phyloP scores from a whole-genome alignment of 2,329 filamentous ascomycete species.

The Aspergillus sp. region DNA sequence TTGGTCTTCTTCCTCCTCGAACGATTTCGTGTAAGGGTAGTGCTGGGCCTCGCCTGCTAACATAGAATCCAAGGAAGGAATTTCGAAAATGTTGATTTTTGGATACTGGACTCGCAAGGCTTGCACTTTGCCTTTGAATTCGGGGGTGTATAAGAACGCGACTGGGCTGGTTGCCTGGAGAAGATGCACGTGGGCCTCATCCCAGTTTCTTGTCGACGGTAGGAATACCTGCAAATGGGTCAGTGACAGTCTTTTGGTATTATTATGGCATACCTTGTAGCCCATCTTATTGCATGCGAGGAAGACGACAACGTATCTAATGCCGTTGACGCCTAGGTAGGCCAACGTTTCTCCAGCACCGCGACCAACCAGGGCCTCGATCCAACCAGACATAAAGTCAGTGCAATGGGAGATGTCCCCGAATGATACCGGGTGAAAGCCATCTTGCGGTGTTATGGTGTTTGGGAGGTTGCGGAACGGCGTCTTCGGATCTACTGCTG shows the following conservation, averaged over 20 bases:
- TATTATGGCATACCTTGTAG: neutral
- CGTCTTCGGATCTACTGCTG: no score
- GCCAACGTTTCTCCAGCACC: neutral
- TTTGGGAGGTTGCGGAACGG: no score
- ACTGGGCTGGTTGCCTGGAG: neutral
- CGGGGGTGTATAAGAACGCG: neutral
- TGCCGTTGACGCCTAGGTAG: neutral
- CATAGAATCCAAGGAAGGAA: neutral
- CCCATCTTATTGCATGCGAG: neutral
- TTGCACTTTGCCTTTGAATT: neutral
- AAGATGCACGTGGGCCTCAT: neutral
- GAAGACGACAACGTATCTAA: neutral
- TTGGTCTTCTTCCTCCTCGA: neutral
- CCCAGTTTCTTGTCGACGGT: neutral
- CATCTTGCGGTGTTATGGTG: no score
- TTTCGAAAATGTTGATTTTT: neutral
- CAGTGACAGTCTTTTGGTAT: neutral
- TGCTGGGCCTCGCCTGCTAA: neutral
- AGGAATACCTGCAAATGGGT: rapidly evolving
- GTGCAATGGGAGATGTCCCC: no score
- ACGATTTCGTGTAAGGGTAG: neutral
- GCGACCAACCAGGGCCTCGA: no score
- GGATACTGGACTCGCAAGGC: neutral
- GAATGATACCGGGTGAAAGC: no score
- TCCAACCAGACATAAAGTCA: no score